Evolutionary conservation across 805 yeast genomes (phyloP).

Genomic region (Candida railenensis): DNA sequence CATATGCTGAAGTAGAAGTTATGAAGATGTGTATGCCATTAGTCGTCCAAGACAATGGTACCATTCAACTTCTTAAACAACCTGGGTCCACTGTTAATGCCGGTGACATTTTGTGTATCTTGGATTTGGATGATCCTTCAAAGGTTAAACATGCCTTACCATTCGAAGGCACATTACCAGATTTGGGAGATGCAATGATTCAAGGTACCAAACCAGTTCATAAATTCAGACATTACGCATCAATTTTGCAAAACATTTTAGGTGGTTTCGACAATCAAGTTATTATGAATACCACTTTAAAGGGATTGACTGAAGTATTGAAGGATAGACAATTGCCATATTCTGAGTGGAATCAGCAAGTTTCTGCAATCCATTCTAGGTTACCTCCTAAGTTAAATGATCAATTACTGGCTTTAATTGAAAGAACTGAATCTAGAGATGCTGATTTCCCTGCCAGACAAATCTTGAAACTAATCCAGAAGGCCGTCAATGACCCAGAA

Average conservation of each 20-base stretch:
- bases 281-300: constrained; percentile 81
- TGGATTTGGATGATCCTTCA: constrained; percentile 93
- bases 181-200: constrained; percentile 76
- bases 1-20: constrained; percentile 98
- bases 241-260: constrained; percentile 74
- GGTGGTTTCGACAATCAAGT: constrained; percentile 95
- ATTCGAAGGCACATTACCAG: constrained; percentile 91
- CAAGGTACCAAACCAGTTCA: constrained; percentile 85
- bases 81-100: constrained; percentile 97
- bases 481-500: constrained; percentile 50
- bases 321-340: constrained; percentile 83
- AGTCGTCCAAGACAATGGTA: constrained; percentile 90
- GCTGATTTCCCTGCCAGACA: constrained; percentile 95
- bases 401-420: constrained; percentile 61
- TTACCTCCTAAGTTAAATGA: constrained; percentile 76
- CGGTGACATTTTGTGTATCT: constrained; percentile 94
- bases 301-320: constrained; percentile 68
- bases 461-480: constrained; percentile 67
- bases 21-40: constrained; percentile 99
- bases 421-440: constrained; percentile 59
- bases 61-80: constrained; percentile 88
- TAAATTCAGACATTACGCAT: constrained; percentile 56
- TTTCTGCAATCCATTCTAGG: constrained; percentile 91
- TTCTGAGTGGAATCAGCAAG: constrained; percentile 84
- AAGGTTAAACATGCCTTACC: constrained; percentile 97